Conservation (phyloP, 805 yeast genomes). For the Barnettozyma botsteinii region DNA sequence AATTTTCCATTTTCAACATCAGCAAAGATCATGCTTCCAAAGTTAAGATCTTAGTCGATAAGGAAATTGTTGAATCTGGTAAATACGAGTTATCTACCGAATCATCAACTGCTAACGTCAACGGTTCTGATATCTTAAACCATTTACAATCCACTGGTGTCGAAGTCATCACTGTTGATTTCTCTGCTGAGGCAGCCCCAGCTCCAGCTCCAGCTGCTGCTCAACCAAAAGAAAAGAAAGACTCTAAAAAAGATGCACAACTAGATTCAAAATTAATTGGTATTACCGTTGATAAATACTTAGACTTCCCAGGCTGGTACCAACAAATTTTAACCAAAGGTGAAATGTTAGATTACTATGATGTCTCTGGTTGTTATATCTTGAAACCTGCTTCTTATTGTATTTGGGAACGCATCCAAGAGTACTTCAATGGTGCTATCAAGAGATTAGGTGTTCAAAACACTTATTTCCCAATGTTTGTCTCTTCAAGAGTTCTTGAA, state of each 20-base stretch:
- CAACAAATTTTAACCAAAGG: slow-evolving; percentile 94
- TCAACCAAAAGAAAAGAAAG: slow-evolving; percentile 23
- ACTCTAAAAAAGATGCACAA: slow-evolving; percentile 38
- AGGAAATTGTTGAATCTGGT: slow-evolving; percentile 35
- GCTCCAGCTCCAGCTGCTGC: slow-evolving; percentile 15
- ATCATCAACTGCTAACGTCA: slow-evolving; percentile 44
- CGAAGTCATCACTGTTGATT: slow-evolving; percentile 51
- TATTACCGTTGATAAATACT: slow-evolving; percentile 87
- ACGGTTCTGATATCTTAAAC: slow-evolving; percentile 41
- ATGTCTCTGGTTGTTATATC: slow-evolving; percentile 97
- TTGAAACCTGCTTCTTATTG: slow-evolving; percentile 92
- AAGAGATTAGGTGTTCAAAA: slow-evolving; percentile 88
- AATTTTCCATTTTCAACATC: slow-evolving; percentile 51
- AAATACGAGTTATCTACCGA: slow-evolving; percentile 42
- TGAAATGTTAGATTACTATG: slow-evolving; percentile 98
- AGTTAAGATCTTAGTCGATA: slow-evolving; percentile 55
- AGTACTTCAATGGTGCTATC: slow-evolving; percentile 75
- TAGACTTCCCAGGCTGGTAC: slow-evolving; percentile 96
- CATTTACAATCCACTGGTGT: slow-evolving; percentile 47
- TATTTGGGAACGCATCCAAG: slow-evolving; percentile 92
- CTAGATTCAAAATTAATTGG: slow-evolving; percentile 89
- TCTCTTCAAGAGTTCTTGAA: slow-evolving; percentile 85
- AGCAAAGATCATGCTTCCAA: slow-evolving; percentile 45
- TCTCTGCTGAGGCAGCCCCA: slow-evolving; percentile 35
- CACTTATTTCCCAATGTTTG: slow-evolving; percentile 98